Conservation (phyloP, 2,329 filamentous ascomycete genomes). For the Epichloe uncinata region DNA sequence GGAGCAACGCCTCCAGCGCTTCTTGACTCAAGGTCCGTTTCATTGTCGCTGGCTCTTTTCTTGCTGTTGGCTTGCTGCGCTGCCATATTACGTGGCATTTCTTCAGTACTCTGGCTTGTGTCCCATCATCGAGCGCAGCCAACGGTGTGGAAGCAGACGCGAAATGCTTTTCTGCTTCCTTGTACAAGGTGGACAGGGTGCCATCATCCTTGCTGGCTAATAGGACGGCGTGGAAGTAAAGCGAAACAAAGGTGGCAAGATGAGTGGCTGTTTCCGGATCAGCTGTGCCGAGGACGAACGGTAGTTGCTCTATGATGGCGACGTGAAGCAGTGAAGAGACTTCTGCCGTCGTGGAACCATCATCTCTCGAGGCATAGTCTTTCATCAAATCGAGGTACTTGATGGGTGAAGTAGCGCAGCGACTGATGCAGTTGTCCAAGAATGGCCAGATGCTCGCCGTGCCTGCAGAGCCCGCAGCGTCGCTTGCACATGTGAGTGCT, state of each 20-base stretch:
- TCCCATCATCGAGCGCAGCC: constrained; percentile 8
- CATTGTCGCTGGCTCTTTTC: constrained; percentile 2
- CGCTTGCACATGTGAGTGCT: constrained; percentile 14
- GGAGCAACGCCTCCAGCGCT: constrained; percentile 39
- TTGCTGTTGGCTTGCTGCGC: constrained; percentile 1
- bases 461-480: constrained; percentile 8
- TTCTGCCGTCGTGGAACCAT: constrained; percentile 12
- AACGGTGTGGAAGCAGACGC: constrained; percentile 13
- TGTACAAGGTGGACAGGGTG: constrained; percentile 11
- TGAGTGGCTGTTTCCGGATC: constrained; percentile 28
- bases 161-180: constrained; percentile 17
- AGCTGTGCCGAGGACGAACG: constrained; percentile 46
- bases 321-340: constrained; percentile 49
- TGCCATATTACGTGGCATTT: constrained; percentile 5
- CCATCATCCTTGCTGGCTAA: constrained; percentile 8
- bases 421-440: constrained; percentile 68
- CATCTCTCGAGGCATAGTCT: constrained; percentile 22
- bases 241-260: constrained; percentile 44
- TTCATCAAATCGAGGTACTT: constrained; percentile 68
- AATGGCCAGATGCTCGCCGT: constrained; percentile 48
- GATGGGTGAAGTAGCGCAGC: constrained; percentile 62
- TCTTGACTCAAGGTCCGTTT: constrained; percentile 19
- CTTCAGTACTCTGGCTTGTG: constrained; percentile 9
- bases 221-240: constrained; percentile 41
- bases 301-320: constrained; percentile 64